Evolutionary conservation across 345 rosid species (phyloP), one percentile per base, ranked within the genome.

Genomic region (Gossypium australe): DNA sequence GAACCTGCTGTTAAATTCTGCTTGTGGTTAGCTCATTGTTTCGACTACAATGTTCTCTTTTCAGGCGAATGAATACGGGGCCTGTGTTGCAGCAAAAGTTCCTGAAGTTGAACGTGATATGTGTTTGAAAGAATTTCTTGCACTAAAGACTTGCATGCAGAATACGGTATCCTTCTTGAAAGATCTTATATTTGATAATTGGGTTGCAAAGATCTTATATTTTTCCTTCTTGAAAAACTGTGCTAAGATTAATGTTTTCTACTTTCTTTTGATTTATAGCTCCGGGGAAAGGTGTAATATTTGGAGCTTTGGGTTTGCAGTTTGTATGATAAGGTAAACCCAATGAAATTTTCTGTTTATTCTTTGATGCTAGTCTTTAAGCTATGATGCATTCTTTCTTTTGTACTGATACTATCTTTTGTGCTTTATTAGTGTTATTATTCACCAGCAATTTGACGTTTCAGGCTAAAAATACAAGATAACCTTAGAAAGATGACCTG

Each of bases 121-220:
- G 85, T 96, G 99, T 78, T 78, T 90, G 88, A 93, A 93, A 87
- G 89, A 96, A 82, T 96, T 96, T 88, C 87, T 96, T 77, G 82
- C 81, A 9, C 77, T 93, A 24, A 92, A 86, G 81, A 89, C 65
- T 72, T 96, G 99, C 88, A 93, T 93, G 99, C 97, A 89, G 76
- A 88, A 86, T 81, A 86, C 86, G 90, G 99, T 96, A 93, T 75
- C 72, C 56, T 20, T 20, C 20, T 20, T 20, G 20, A 20, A 20
- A 20, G 20, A 20, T 20, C 20, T 20, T 20, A 20, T 20, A 43
- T 29, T 71, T 12, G 18, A 38, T 56, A 34, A 56, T 41, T 4
- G 20, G 49, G 16, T 70, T 14, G 8, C 73, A 70, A 45, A 47
- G 44, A 73, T 9, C 9, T 38, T 38, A 63, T 12, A 2, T 2